A percentile compares a stretch with the other conserved stretches of the same genome.
Conservation (phyloP, 768 basidiomycete species). For the Naganishia kalamii region DNA sequence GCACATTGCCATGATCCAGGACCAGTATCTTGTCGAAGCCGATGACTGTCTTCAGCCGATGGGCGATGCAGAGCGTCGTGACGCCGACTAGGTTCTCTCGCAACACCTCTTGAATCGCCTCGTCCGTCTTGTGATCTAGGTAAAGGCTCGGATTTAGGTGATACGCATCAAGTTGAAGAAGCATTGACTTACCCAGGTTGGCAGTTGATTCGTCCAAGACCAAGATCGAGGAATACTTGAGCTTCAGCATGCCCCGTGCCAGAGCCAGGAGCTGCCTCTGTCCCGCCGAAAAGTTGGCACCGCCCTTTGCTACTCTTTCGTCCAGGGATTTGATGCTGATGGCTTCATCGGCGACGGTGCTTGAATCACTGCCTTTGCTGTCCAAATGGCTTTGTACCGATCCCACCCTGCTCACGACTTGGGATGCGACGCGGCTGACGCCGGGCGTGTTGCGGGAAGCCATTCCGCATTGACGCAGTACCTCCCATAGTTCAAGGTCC, state of each 20-base stretch:
- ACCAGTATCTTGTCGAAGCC: conserved; percentile 59
- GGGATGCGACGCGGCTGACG: conserved; percentile 19
- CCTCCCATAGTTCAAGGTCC: conserved; percentile 37
- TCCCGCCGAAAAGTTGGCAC: conserved; percentile 48
- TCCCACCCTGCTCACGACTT: conserved; percentile 26
- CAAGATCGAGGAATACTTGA: conserved; percentile 55
- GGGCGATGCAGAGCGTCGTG: conserved; percentile 58
- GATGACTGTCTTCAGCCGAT: conserved; percentile 54
- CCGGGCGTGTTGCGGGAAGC: conserved; percentile 24
- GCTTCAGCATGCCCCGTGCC: conserved; percentile 50
- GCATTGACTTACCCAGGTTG: conserved; percentile 29
- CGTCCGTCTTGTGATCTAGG: conserved; percentile 56
- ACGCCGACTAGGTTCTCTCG: conserved; percentile 50
- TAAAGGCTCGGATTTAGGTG: neutral
- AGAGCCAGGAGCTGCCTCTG: conserved; percentile 59
- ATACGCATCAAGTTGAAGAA: neutral
- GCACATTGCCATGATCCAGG: conserved; percentile 50
- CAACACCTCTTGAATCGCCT: conserved; percentile 56
- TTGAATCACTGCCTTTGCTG: conserved; percentile 4
- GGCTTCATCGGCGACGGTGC: conserved; percentile 34
- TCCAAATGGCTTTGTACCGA: conserved; percentile 18
- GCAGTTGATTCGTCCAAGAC: conserved; percentile 57
- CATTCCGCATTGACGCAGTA: conserved; percentile 36
- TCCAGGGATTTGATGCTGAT: conserved; percentile 43
- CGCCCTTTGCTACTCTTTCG: conserved; percentile 46